Evolutionary conservation across 1,284 basidiomycete species (phyloP), one percentile per base, ranked within the genome.

Genomic region (Peniophora sp.): DNA sequence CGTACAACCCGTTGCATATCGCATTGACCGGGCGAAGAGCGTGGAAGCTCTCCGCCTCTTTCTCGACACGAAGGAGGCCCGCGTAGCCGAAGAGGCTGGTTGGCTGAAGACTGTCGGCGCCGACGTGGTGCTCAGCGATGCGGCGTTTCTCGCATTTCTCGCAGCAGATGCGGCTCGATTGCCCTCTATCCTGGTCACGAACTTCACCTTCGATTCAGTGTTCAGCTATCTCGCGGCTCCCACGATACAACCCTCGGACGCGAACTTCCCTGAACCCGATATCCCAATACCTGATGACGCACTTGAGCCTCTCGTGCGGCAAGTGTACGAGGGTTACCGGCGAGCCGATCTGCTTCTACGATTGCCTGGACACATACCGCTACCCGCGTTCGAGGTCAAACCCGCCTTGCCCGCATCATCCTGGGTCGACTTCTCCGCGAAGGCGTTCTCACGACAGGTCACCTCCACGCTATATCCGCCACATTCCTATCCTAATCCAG

Each of bases 141-240:
- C 86, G 3, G 85, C 85, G 1, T 89, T 88, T 60, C 71, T 89
- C 18, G 86, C 83, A 49, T 88, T 86, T 86, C 86, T 84, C 47
- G 85, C 86, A 1, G 87, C 85, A 2, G 78, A 81, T 53, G 62
- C 69, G 32, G 77, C 79, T 0, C 72, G 75, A 0, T 71, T 89
- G 23, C 86, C 86, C 1, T 83, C 83, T 1, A 71, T 82, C 45
- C 69, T 90, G 15, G 75, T 88, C 54, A 88, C 85, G 48, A 89
- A 89, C 67, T 90, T 90, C 62, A 85, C 85, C 0, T 90, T 89
- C 62, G 85, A 89, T 64, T 85, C 86, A 0, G 85, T 88, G 10
- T 90, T 85, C 61, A 87, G 84, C 56, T 88, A 83, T 55, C 78
- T 89, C 18, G 78, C 79, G 0, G 62, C 70, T 3, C 61, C 76